These are phyloP conservation scores for Solanum corneliomulleri DNA, from an alignment of 257 asterid species.

Conservation along the genomic window DNA sequence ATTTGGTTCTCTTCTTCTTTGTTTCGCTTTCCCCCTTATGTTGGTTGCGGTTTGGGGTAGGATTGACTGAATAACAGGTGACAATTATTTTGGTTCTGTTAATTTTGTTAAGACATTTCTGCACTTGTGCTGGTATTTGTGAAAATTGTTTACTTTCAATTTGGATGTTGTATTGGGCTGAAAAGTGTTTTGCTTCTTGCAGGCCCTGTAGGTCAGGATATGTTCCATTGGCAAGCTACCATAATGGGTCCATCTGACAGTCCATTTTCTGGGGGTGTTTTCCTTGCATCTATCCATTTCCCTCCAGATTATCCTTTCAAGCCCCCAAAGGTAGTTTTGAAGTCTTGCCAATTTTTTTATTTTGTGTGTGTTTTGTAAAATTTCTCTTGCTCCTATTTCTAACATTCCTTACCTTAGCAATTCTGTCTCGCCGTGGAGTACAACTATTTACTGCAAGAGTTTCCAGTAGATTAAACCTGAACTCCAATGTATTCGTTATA, in stretches of 20 bases:
- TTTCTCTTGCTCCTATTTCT: neutral
- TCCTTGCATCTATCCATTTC: conserved; percentile 52
- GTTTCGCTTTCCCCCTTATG: neutral
- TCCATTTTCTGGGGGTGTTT: conserved; percentile 74
- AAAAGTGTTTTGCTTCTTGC: neutral
- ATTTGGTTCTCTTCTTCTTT: neutral
- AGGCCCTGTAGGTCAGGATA: conserved; percentile 76
- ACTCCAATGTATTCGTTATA: neutral
- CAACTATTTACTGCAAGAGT: neutral
- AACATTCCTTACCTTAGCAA: neutral
- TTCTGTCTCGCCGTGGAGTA: neutral
- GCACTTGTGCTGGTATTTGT: neutral
- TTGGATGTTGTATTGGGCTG: neutral
- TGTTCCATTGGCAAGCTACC: conserved; percentile 80
- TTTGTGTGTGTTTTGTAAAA: neutral
- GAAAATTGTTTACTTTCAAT: neutral
- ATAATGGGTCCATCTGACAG: conserved; percentile 77
- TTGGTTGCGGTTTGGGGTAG: neutral
- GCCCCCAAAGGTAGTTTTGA: conserved; percentile 56
- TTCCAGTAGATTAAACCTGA: neutral
- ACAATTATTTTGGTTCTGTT: neutral
- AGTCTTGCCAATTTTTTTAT: neutral
- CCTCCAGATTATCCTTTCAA: conserved; percentile 84
- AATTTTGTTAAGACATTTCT: neutral
- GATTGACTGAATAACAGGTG: neutral